Evolutionary conservation across 2,329 filamentous ascomycete species (phyloP).

Genomic region (Fusarium sororula): DNA sequence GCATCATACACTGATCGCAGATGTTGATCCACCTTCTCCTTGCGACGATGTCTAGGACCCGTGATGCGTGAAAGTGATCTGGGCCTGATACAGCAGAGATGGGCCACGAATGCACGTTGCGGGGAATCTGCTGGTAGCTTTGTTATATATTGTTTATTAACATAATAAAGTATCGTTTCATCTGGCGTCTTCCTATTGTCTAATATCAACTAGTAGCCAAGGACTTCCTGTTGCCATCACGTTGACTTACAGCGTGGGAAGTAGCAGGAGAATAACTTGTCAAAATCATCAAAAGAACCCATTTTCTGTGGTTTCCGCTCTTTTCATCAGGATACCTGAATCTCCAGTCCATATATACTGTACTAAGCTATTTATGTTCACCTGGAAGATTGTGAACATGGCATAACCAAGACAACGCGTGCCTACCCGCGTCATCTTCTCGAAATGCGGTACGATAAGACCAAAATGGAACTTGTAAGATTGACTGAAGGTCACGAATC

Average conservation of each 20-base stretch:
- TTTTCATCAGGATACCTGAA: no score
- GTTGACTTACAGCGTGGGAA: not conserved
- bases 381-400: not conserved
- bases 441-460: not conserved
- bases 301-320: not conserved
- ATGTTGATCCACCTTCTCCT: not conserved
- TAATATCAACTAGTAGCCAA: not conserved
- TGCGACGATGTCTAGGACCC: not conserved
- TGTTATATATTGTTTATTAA: not conserved
- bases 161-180: no score
- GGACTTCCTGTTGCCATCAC: not conserved
- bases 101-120: not conserved
- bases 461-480: not conserved
- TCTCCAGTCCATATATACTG: no score
- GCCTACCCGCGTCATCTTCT: not conserved
- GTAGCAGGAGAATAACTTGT: no score
- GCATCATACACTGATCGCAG: no score
- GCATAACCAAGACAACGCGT: not conserved
- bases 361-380: not conserved
- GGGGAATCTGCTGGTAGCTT: fast-evolving
- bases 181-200: not conserved
- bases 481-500: not conserved
- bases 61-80: not conserved
- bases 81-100: not conserved
- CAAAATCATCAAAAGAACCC: no score